Conservation (phyloP, 2,329 filamentous ascomycete genomes). For the Fusarium buharicum region DNA sequence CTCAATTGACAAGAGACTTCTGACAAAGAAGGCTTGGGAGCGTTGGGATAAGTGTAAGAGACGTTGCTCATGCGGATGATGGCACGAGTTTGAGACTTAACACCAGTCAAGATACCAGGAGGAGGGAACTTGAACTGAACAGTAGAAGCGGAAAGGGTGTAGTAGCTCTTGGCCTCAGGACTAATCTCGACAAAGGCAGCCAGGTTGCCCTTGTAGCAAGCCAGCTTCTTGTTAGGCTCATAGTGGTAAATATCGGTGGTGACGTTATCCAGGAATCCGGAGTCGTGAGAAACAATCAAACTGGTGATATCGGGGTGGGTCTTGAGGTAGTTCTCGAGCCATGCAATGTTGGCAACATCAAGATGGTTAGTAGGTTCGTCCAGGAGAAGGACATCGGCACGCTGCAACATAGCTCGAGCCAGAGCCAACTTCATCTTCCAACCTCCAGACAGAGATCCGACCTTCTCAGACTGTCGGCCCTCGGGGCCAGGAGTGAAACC, state of each 20-base stretch:
- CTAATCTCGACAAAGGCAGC: conserved; percentile 86
- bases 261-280: conserved; percentile 93
- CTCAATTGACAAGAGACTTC: conserved; percentile 90
- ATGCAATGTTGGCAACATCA: conserved; percentile 94
- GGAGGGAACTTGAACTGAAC: conserved; percentile 98
- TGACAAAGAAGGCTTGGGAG: conserved; percentile 84
- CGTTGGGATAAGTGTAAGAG: conserved; percentile 92
- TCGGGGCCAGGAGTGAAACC: conserved; percentile 92
- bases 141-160: conserved; percentile 87
- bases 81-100: conserved; percentile 93
- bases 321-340: conserved; percentile 95
- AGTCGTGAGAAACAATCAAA: conserved; percentile 98
- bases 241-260: conserved; percentile 99
- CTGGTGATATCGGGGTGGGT: conserved; percentile 96
- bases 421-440: conserved; percentile 99
- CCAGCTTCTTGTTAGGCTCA: conserved; percentile 92
- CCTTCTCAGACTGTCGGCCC: conserved; percentile 86
- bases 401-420: conserved; percentile 95
- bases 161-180: conserved; percentile 97
- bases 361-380: conserved; percentile 99
- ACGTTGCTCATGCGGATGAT: conserved; percentile 96
- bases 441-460: conserved; percentile 94
- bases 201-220: conserved; percentile 84
- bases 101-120: conserved; percentile 91
- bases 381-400: conserved; percentile 93